phyloP scores from a whole-genome alignment of 2,329 filamentous ascomycete species.

The Hymenoscyphus infarciens region DNA sequence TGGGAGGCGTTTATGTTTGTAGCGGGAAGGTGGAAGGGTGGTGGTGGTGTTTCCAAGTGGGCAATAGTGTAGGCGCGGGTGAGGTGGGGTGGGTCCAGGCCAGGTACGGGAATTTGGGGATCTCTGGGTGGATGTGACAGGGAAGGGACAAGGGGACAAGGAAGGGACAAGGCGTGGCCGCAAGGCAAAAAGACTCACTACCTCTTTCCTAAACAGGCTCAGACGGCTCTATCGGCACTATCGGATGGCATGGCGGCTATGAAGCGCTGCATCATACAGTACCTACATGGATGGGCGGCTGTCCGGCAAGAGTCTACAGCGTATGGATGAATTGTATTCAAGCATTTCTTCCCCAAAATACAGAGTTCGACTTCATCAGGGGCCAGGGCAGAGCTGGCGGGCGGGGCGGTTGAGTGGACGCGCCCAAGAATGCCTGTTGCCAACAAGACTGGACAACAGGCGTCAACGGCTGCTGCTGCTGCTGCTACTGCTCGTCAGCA shows the following conservation, averaged over 20 bases:
- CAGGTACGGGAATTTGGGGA: background rate
- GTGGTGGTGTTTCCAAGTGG: background rate
- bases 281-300: background rate
- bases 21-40: background rate
- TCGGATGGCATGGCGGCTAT: background rate
- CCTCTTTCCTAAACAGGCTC: background rate
- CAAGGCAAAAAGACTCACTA: background rate
- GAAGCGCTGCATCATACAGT: background rate
- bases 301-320: background rate
- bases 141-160: background rate
- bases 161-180: background rate
- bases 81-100: background rate
- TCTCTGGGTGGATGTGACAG: background rate
- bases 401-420: no score
- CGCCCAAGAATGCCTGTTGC: background rate
- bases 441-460: background rate
- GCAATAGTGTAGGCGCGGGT: background rate
- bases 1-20: background rate
- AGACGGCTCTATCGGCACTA: background rate
- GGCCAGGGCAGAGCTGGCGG: background rate
- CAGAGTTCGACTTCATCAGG: background rate
- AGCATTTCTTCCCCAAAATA: background rate
- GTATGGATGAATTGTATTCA: background rate
- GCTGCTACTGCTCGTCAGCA: constrained; percentile 1
- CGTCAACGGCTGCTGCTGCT: background rate